Evolutionary conservation across 495 filamentous ascomycete genomes (phyloP).

Genomic region (Schizothecium vesticola): DNA sequence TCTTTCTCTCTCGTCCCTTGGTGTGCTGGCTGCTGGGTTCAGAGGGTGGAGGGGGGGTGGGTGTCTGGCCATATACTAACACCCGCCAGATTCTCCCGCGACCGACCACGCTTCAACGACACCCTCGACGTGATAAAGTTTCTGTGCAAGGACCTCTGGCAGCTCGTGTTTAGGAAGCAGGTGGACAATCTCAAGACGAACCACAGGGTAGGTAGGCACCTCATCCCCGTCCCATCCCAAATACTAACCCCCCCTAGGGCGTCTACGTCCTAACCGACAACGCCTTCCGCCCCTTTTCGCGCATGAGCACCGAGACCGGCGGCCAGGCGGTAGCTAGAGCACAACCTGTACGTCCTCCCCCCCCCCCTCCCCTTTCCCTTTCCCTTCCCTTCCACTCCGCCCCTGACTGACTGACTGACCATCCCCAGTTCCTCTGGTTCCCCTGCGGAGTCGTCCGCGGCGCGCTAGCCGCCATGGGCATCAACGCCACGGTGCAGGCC

Average conservation of each 20-base stretch:
- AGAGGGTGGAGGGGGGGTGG: no score
- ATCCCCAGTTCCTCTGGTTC: constrained; percentile 78
- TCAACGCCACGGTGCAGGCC: constrained; percentile 83
- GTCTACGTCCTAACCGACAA: constrained; percentile 96
- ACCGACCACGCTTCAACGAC: constrained; percentile 80
- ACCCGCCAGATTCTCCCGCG: constrained; percentile 53
- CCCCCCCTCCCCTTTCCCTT: not conserved
- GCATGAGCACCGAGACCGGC: constrained; percentile 76
- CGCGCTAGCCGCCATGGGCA: constrained; percentile 81
- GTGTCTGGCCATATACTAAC: not conserved
- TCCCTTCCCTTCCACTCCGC: not conserved
- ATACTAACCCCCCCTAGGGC: no score
- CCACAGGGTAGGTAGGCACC: constrained; percentile 85
- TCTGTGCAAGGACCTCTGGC: constrained; percentile 97
- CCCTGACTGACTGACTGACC: no score
- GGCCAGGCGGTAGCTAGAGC: constrained; percentile 66
- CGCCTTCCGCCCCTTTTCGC: constrained; percentile 76
- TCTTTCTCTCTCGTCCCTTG: no score
- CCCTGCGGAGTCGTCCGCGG: constrained; percentile 89
- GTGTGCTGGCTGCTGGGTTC: no score
- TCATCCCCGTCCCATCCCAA: no score
- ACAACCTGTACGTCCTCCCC: constrained; percentile 61
- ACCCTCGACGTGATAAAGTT: constrained; percentile 94
- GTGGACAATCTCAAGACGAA: constrained; percentile 98
- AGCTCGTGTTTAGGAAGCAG: constrained; percentile 88